Percentiles rank a stretch among this genome's conserved stretches.
Conservation (phyloP, 345 rosid species). For the Turnera subulata region DNA sequence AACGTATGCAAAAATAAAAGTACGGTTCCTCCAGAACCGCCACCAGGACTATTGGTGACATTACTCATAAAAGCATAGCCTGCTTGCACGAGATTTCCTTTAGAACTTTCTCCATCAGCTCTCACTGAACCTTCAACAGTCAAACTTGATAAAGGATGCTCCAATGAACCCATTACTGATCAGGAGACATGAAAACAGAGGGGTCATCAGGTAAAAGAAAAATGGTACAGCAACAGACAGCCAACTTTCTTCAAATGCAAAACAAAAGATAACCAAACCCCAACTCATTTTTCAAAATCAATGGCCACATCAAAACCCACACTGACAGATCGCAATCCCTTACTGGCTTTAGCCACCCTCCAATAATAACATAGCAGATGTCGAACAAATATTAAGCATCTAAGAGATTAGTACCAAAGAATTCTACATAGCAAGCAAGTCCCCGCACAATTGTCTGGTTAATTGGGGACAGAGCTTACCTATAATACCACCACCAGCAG, state of each 20-base stretch:
- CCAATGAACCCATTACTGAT: constrained; percentile 91
- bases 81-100: constrained; percentile 27
- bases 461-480: constrained; percentile 39
- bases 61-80: constrained; percentile 18
- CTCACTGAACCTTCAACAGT: constrained; percentile 66
- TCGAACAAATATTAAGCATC: not conserved
- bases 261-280: not conserved
- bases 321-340: too few species aligned
- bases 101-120: constrained; percentile 82
- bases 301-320: too few species aligned
- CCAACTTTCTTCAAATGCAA: constrained; percentile 5
- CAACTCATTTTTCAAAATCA: too few species aligned
- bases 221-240: not conserved
- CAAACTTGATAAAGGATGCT: constrained; percentile 87
- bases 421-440: not conserved
- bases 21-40: constrained; percentile 96
- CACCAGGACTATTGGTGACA: constrained; percentile 63
- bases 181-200: constrained; percentile 17
- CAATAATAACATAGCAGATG: too few species aligned
- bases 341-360: too few species aligned
- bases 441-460: not conserved
- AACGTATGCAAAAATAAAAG: constrained; percentile 68
- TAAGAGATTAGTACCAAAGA: not conserved
- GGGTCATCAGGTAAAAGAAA: constrained; percentile 7
- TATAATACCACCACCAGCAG: constrained; percentile 93